phyloP scores from a whole-genome alignment of 306 rosid genomes.

The Fragaria iinumae region DNA sequence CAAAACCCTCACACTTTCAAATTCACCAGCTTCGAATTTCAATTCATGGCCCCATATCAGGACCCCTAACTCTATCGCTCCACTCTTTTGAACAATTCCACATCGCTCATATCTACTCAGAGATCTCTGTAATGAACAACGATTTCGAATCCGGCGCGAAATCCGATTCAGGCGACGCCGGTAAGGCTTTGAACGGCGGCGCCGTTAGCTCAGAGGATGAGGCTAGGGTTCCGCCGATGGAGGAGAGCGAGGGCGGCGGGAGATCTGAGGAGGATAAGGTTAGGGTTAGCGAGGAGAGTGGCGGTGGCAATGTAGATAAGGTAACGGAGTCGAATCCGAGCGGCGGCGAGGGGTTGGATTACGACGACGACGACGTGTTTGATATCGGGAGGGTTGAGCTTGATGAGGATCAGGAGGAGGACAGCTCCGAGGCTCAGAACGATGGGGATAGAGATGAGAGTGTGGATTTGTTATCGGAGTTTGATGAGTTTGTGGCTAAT shows the following conservation, averaged over 20 bases:
- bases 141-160: slow-evolving; percentile 37
- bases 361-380: slow-evolving; percentile 15
- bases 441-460: neutral
- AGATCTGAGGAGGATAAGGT: slow-evolving; percentile 38
- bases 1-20: slow-evolving; percentile 6
- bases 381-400: slow-evolving; percentile 19
- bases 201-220: slow-evolving; percentile 30
- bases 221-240: slow-evolving; percentile 41
- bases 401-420: neutral
- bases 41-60: slow-evolving; percentile 14
- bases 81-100: neutral
- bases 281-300: slow-evolving; percentile 42
- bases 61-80: slow-evolving; percentile 18
- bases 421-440: slow-evolving; percentile 14
- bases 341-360: slow-evolving; percentile 19
- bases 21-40: neutral
- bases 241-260: slow-evolving; percentile 35
- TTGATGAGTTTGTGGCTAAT: slow-evolving; percentile 75
- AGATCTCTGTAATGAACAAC: slow-evolving; percentile 52
- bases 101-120: slow-evolving; percentile 3
- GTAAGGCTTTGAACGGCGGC: slow-evolving; percentile 22
- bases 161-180: slow-evolving; percentile 30
- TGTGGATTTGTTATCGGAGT: slow-evolving; percentile 52
- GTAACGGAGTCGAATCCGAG: slow-evolving; percentile 11
- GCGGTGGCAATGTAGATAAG: slow-evolving; percentile 28